Conservation (phyloP, 2,329 filamentous ascomycete species). For the Diaporthe batatas region DNA sequence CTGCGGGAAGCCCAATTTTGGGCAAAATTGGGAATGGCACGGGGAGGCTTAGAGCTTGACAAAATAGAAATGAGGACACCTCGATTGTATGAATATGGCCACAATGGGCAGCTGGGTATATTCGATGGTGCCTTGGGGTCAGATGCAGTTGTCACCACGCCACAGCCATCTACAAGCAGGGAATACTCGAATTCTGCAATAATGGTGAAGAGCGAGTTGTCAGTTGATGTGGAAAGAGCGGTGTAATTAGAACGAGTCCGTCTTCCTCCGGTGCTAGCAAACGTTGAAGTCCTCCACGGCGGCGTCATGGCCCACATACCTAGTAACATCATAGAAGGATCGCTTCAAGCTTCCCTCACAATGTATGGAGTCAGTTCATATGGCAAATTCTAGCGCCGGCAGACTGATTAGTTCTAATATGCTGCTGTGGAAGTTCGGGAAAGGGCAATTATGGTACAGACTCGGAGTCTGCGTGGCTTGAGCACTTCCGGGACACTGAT, state of each 20-base stretch:
- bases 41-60: background rate
- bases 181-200: background rate
- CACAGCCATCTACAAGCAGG: background rate
- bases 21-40: background rate
- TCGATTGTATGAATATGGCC: background rate
- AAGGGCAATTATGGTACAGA: background rate
- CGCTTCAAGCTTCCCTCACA: too few species aligned
- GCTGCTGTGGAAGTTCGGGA: background rate
- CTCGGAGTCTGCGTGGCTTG: background rate
- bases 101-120: background rate
- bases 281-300: too few species aligned
- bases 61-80: background rate
- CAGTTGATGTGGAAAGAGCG: conserved; percentile 14
- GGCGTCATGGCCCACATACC: background rate
- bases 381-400: background rate
- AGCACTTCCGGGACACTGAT: background rate
- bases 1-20: background rate
- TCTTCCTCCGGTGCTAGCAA: background rate
- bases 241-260: background rate
- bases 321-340: too few species aligned
- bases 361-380: too few species aligned
- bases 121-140: conserved; percentile 1
- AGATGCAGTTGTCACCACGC: background rate
- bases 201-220: conserved; percentile 17
- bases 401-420: background rate